Evolutionary conservation across 495 filamentous ascomycete genomes (phyloP).

Genomic region (Talaromyces trachyspermus): DNA sequence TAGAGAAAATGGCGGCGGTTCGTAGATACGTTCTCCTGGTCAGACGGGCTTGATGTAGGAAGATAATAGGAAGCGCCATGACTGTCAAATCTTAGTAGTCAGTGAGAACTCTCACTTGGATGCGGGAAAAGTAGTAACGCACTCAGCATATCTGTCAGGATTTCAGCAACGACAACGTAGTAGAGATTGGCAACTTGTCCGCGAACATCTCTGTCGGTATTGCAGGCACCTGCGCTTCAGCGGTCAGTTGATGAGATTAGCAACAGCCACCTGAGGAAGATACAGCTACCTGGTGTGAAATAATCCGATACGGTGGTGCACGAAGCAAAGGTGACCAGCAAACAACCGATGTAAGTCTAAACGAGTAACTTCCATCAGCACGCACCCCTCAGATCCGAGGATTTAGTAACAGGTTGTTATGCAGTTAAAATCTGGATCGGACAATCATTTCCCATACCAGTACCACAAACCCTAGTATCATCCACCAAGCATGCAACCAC

Average conservation of each 20-base stretch:
- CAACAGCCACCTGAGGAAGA: too few species aligned
- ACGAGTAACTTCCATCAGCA: neutral
- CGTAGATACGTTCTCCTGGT: conserved; percentile 3
- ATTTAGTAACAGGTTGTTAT: too few species aligned
- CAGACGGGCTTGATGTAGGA: neutral
- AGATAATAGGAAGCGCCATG: conserved; percentile 3
- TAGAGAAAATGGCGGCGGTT: conserved; percentile 39
- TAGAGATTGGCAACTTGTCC: conserved; percentile 34
- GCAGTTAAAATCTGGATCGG: too few species aligned
- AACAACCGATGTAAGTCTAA: conserved; percentile 24
- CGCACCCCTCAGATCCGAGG: too few species aligned
- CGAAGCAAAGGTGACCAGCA: conserved; percentile 27
- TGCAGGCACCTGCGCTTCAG: conserved; percentile 23
- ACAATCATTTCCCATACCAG: too few species aligned
- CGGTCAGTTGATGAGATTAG: neutral
- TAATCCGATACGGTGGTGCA: conserved; percentile 28
- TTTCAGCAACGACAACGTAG: conserved; percentile 29
- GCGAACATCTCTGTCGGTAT: conserved; percentile 19
- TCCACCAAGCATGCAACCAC: conserved; percentile 30
- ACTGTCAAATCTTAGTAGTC: neutral
- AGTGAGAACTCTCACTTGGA: neutral
- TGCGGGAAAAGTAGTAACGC: neutral
- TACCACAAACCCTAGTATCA: conserved; percentile 24
- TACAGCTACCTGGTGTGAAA: conserved; percentile 25
- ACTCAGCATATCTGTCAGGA: conserved; percentile 33